Evolutionary conservation across 176 grass and related monocot species (phyloP).

Genomic region (Ensete glaucum): DNA sequence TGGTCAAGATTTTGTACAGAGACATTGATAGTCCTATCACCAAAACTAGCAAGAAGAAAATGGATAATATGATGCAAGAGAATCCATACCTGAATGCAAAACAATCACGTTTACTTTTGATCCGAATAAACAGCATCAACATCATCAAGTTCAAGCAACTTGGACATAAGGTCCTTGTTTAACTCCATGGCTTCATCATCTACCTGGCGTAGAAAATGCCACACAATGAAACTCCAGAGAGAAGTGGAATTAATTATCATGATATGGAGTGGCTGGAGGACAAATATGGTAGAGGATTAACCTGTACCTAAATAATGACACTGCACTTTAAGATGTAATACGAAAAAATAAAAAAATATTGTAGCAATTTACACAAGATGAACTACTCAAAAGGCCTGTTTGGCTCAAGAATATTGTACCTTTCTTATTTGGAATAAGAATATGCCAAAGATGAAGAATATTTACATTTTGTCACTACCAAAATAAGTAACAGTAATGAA

Average conservation of each 20-base stretch:
- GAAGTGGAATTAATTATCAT: not conserved
- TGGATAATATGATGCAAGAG: not conserved
- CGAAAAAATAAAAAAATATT: not conserved
- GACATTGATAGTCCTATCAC: not conserved
- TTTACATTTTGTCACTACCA: too few species aligned
- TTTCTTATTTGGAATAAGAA: too few species aligned
- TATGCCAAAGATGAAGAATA: too few species aligned
- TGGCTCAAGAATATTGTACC: too few species aligned
- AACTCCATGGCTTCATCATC: slow-evolving; percentile 89
- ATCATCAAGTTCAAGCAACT: slow-evolving; percentile 90
- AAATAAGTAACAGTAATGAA: too few species aligned
- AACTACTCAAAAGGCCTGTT: not conserved
- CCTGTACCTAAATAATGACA: not conserved
- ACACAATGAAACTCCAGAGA: not conserved
- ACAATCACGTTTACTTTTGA: slow-evolving; percentile 45
- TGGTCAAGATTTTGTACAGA: not conserved
- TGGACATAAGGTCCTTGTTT: slow-evolving; percentile 79
- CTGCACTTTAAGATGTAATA: not conserved
- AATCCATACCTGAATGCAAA: not conserved
- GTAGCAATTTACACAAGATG: not conserved
- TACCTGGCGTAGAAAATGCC: slow-evolving; percentile 26
- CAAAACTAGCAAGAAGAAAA: not conserved
- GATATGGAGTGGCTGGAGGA: not conserved
- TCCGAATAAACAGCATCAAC: slow-evolving; percentile 91
- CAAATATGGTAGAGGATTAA: not conserved